Conservation (phyloP, 2,329 filamentous ascomycete species). For the Fusarium verticillioides region DNA sequence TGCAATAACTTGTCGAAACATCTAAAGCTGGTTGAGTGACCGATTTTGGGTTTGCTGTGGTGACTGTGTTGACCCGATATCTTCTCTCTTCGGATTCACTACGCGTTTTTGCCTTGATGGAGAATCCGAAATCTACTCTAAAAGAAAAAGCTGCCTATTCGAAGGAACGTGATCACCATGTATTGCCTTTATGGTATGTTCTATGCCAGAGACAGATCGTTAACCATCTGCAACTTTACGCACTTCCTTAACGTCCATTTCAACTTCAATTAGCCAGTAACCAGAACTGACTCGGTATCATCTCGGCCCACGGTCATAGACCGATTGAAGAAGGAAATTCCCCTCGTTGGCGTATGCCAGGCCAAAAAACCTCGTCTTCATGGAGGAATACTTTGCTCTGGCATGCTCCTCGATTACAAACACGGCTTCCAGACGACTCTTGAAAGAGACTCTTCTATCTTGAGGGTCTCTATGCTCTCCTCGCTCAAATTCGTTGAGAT, state of each 20-base stretch:
- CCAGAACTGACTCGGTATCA: too few species aligned
- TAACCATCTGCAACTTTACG: not conserved
- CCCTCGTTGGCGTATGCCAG: fast-evolving
- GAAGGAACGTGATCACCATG: not conserved
- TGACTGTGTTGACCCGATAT: not conserved
- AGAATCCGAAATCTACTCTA: not conserved
- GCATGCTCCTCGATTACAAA: not conserved
- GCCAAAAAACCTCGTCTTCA: too few species aligned
- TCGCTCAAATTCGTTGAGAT: not conserved
- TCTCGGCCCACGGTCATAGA: not conserved
- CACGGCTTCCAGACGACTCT: not conserved
- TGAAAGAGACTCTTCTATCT: not conserved
- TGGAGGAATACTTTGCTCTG: not conserved
- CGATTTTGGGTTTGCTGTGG: not conserved
- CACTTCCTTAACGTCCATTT: not conserved
- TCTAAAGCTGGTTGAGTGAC: not conserved
- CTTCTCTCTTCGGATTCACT: not conserved
- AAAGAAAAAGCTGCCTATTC: not conserved
- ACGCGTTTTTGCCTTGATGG: not conserved
- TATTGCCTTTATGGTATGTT: too few species aligned
- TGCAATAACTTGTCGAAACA: fast-evolving
- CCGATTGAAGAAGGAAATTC: fast-evolving
- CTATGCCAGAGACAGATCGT: not conserved
- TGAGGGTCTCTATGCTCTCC: too few species aligned
- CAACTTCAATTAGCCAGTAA: not conserved